phyloP scores from a whole-genome alignment of 441 rosid genomes.

The Euphorbia neoarborescens region DNA sequence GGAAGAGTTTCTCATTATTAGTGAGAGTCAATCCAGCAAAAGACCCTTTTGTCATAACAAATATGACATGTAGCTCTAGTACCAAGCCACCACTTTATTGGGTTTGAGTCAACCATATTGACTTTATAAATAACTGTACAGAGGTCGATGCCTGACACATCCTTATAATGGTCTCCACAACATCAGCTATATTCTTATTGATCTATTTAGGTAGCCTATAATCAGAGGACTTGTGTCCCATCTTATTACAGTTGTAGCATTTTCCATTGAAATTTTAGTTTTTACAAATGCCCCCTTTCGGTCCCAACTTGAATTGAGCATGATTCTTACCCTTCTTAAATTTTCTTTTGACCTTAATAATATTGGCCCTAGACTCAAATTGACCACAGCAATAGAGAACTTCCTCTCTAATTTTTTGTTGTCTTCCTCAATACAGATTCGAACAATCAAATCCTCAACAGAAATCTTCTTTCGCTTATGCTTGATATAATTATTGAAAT shows the following conservation, averaged over 20 bases:
- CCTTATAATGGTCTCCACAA: neutral
- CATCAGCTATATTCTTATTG: neutral
- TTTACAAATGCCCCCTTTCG: neutral
- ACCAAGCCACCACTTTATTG: neutral
- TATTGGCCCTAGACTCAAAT: neutral
- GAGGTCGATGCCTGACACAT: neutral
- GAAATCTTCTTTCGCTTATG: neutral
- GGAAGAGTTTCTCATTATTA: too few relatives aligned
- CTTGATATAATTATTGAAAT: too few relatives aligned
- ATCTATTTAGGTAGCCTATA: neutral
- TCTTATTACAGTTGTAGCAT: neutral
- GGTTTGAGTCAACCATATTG: neutral
- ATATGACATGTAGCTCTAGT: neutral
- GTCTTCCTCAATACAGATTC: too few relatives aligned
- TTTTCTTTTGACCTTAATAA: too few relatives aligned
- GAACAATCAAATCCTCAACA: neutral
- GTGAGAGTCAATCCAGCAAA: too few relatives aligned
- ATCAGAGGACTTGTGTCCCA: neutral
- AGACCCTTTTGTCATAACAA: too few relatives aligned
- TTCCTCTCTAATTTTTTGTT: too few relatives aligned
- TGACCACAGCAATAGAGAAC: neutral
- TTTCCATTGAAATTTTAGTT: neutral
- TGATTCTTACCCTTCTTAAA: neutral
- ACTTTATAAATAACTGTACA: neutral
- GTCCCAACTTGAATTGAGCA: neutral